A percentile compares a stretch with the other conserved stretches of the same genome.
These are phyloP conservation scores for Dryas alaskensis DNA, from an alignment of 306 rosid species.

Conservation along the genomic window DNA sequence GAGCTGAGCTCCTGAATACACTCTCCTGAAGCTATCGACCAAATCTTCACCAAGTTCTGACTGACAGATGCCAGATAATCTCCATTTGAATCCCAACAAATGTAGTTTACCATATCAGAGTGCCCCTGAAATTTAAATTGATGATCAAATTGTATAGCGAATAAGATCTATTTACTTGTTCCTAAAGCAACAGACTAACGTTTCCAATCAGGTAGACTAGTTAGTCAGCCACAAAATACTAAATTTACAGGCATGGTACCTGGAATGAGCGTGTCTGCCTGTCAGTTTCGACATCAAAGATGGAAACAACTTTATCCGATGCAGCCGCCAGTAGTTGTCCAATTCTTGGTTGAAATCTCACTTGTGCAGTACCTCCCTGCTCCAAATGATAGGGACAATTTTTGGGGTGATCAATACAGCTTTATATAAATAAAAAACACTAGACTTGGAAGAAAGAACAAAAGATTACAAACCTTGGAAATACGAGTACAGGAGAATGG, in stretches of 20 bases:
- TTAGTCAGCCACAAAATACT: slow-evolving; percentile 4
- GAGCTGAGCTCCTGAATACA: slow-evolving; percentile 79
- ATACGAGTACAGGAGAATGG: slow-evolving; percentile 54
- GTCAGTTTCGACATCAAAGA: slow-evolving; percentile 87
- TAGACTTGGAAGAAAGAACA: slow-evolving; percentile 8
- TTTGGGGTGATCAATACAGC: neutral
- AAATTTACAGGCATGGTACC: slow-evolving; percentile 39
- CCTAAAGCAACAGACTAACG: slow-evolving; percentile 13
- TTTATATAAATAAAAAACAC: slow-evolving; percentile 8
- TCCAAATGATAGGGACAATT: slow-evolving; percentile 23
- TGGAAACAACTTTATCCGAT: slow-evolving; percentile 59
- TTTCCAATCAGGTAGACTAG: neutral
- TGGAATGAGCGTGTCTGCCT: slow-evolving; percentile 55
- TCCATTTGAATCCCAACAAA: slow-evolving; percentile 82
- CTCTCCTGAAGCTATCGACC: slow-evolving; percentile 68
- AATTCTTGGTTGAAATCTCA: slow-evolving; percentile 81
- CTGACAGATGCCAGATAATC: slow-evolving; percentile 78
- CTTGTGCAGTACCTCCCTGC: slow-evolving; percentile 84
- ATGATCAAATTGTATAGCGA: slow-evolving; percentile 1
- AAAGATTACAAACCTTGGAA: slow-evolving; percentile 54
- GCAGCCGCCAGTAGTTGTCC: slow-evolving; percentile 84
- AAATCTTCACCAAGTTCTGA: slow-evolving; percentile 66
- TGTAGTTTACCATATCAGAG: slow-evolving; percentile 51
- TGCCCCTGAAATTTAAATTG: slow-evolving; percentile 53
- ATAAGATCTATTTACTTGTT: neutral